phyloP scores from a whole-genome alignment of 106 monocot genomes.

The Gastrodia elata region DNA sequence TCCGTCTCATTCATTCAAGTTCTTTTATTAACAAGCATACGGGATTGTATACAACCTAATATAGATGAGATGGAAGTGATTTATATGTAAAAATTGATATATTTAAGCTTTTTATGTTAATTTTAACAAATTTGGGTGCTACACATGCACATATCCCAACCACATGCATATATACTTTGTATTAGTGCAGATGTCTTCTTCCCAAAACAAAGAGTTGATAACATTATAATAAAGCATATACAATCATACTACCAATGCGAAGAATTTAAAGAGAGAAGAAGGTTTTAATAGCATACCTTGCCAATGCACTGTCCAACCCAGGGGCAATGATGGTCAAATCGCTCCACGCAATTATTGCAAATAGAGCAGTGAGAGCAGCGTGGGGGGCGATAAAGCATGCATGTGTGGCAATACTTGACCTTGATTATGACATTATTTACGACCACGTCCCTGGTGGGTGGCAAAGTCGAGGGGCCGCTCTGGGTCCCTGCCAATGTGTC shows the following conservation, averaged over 20 bases:
- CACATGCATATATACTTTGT: too few species aligned
- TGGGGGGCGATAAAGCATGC: conserved; percentile 69
- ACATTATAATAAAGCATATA: not conserved
- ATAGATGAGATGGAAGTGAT: too few species aligned
- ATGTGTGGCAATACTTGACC: conserved; percentile 74
- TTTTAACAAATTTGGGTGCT: too few species aligned
- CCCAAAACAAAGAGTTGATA: not conserved
- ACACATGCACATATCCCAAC: too few species aligned
- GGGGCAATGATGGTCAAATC: conserved; percentile 72
- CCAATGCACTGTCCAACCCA: conserved; percentile 84
- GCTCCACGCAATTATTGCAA: conserved; percentile 59
- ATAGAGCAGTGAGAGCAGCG: conserved; percentile 72
- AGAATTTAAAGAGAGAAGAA: not conserved
- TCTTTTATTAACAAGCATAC: too few species aligned
- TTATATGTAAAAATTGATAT: too few species aligned
- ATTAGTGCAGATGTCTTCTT: too few species aligned
- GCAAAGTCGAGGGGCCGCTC: conserved; percentile 14
- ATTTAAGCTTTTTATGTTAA: too few species aligned
- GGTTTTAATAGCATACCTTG: conserved; percentile 17
- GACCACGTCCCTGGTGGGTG: conserved; percentile 43
- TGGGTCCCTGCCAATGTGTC: conserved; percentile 19
- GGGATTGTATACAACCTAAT: too few species aligned
- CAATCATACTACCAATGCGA: not conserved
- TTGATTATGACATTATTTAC: conserved; percentile 43
- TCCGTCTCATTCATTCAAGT: too few species aligned